These are phyloP conservation scores for Blakeslea trispora DNA, from an alignment of 371 early-diverging fungal genomes.

Conservation along the genomic window DNA sequence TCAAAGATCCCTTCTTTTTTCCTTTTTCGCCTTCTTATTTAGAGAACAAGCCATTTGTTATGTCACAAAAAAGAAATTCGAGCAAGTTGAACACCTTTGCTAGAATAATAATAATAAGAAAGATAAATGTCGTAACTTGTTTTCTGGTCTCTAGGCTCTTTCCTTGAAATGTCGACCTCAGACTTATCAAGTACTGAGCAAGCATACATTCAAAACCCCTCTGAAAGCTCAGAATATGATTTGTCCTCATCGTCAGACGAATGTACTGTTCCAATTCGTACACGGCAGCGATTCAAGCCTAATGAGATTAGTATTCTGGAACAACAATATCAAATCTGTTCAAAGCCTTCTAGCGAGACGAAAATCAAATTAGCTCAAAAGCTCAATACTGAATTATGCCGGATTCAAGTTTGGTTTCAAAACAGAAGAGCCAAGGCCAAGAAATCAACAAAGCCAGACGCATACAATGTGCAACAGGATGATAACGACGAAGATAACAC, in stretches of 20 bases:
- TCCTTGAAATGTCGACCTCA: too few relatives aligned
- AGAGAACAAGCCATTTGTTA: too few relatives aligned
- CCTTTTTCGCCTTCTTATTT: too few relatives aligned
- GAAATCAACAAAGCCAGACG: background rate
- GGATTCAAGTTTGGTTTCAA: constrained; percentile 37
- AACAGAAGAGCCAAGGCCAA: constrained; percentile 33
- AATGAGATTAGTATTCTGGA: constrained; percentile 5
- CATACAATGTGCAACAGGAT: background rate
- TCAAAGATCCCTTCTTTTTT: too few relatives aligned
- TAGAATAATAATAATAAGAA: too few relatives aligned
- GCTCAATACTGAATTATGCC: background rate
- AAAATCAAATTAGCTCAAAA: constrained; percentile 13
- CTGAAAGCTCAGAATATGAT: too few relatives aligned
- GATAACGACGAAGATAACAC: background rate
- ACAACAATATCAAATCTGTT: background rate
- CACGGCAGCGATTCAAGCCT: constrained; percentile 4
- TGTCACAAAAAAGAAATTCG: too few relatives aligned
- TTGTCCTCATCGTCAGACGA: background rate
- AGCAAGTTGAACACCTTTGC: too few relatives aligned
- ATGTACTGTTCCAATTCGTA: constrained; percentile 4
- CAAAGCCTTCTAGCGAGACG: constrained; percentile 8
- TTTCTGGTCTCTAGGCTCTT: too few relatives aligned
- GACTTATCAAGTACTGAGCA: too few relatives aligned
- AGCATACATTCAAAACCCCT: too few relatives aligned
- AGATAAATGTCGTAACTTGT: too few relatives aligned